phyloP scores from a whole-genome alignment of 2,329 filamentous ascomycete genomes.

The Colletotrichum cereale region DNA sequence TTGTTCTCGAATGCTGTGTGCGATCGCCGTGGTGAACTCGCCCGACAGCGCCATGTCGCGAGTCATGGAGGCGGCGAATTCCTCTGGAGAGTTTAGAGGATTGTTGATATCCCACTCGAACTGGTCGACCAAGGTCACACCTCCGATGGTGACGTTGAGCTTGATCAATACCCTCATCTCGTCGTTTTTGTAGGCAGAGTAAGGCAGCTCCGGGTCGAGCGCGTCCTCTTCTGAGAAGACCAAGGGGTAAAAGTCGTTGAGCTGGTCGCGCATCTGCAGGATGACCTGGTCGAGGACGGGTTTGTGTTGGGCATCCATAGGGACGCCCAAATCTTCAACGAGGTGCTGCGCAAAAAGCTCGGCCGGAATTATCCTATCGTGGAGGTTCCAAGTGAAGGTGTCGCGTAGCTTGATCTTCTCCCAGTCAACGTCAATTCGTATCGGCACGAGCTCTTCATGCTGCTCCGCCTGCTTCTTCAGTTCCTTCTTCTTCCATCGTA shows the following conservation, averaged over 20 bases:
- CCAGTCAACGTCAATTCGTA: slow-evolving; percentile 93
- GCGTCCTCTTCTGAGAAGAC: slow-evolving; percentile 91
- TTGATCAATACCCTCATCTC: slow-evolving; percentile 98
- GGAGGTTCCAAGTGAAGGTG: slow-evolving; percentile 98
- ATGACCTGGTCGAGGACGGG: slow-evolving; percentile 72
- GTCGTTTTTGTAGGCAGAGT: slow-evolving; percentile 96
- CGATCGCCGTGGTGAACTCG: slow-evolving; percentile 97
- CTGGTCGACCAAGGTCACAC: slow-evolving; percentile 93
- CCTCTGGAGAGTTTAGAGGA: slow-evolving; percentile 91
- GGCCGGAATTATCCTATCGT: slow-evolving; percentile 84
- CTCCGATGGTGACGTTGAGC: slow-evolving; percentile 96
- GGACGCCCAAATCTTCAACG: slow-evolving; percentile 88
- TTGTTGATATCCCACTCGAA: slow-evolving; percentile 99
- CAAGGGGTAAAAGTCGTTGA: slow-evolving; percentile 93
- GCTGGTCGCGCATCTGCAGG: slow-evolving; percentile 85
- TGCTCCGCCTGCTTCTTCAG: slow-evolving; percentile 89
- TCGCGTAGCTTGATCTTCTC: slow-evolving; percentile 96
- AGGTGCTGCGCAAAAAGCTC: slow-evolving; percentile 90
- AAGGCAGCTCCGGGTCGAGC: slow-evolving; percentile 89
- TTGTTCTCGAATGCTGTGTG: slow-evolving; percentile 97
- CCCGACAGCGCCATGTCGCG: slow-evolving; percentile 90
- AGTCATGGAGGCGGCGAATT: slow-evolving; percentile 91
- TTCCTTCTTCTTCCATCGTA: slow-evolving; percentile 84
- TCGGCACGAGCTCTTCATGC: slow-evolving; percentile 89
- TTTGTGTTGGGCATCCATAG: slow-evolving; percentile 69